Evolutionary conservation across 768 basidiomycete genomes (phyloP).

Genomic region (Lactarius deliciosus): DNA sequence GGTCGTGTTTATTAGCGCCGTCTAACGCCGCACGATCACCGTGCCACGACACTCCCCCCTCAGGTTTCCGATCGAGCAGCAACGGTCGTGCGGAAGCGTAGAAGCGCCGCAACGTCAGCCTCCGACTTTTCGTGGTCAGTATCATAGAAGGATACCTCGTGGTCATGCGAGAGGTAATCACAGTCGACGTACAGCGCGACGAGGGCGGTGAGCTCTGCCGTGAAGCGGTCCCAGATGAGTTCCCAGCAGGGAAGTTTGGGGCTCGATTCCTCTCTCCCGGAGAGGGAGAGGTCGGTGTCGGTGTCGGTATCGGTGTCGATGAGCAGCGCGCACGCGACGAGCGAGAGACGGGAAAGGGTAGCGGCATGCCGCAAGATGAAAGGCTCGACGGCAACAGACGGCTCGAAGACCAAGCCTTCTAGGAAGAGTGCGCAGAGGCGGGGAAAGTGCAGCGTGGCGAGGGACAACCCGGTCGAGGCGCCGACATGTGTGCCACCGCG

Average conservation of each 20-base stretch:
- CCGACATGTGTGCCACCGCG: neutral
- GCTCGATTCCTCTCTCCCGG: no score
- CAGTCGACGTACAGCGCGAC: neutral
- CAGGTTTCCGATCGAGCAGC: neutral
- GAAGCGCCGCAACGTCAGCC: neutral
- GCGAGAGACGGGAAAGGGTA: neutral
- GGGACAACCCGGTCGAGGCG: neutral
- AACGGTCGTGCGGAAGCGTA: neutral
- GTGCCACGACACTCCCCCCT: no score
- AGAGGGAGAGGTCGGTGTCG: no score
- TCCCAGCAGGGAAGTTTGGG: neutral
- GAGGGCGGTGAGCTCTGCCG: neutral
- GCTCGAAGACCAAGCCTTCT: neutral
- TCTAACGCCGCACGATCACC: no score
- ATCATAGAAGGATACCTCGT: no score
- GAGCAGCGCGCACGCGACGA: neutral
- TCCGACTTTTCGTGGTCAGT: no score
- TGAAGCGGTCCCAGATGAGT: neutral
- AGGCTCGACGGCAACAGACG: neutral
- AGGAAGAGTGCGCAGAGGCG: slow-evolving; percentile 2
- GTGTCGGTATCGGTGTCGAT: no score
- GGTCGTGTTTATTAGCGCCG: no score
- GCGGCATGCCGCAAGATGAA: slow-evolving; percentile 2
- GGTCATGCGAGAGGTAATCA: no score
- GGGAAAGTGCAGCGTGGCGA: neutral